A percentile compares a stretch with the other conserved stretches of the same genome.
These are phyloP conservation scores for Bauhinia variegata DNA, from an alignment of 306 rosid species.

Conservation along the genomic window DNA sequence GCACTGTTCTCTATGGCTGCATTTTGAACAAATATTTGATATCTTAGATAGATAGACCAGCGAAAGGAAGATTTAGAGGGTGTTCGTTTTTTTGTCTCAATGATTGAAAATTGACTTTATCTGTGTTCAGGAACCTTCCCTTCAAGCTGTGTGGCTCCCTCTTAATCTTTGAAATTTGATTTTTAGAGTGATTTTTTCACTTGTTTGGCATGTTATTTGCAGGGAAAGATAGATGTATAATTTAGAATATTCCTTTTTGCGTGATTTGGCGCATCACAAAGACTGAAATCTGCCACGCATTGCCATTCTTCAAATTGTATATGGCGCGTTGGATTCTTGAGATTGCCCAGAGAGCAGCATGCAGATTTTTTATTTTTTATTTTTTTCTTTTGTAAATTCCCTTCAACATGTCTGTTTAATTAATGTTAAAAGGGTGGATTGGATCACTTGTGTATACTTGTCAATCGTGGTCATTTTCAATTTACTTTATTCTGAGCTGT, in stretches of 20 bases:
- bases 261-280: slow-evolving; percentile 6
- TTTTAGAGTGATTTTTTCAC: background rate
- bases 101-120: too few relatives aligned
- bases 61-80: background rate
- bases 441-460: too few relatives aligned
- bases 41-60: background rate
- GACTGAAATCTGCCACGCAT: background rate
- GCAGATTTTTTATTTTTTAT: too few relatives aligned
- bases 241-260: background rate
- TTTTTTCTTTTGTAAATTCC: too few relatives aligned
- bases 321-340: slow-evolving; percentile 21
- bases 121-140: too few relatives aligned
- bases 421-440: too few relatives aligned
- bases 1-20: background rate
- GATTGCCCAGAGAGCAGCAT: slow-evolving; percentile 3
- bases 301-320: background rate
- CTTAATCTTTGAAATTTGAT: too few relatives aligned
- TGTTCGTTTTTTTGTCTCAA: background rate
- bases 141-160: background rate
- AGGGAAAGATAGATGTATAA: background rate
- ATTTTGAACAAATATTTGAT: slow-evolving; percentile 1
- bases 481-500: too few relatives aligned
- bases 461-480: too few relatives aligned
- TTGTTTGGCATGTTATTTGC: slow-evolving; percentile 2
- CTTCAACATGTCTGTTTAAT: too few relatives aligned